A percentile compares a stretch with the other conserved stretches of the same genome.
These are phyloP conservation scores for Aspergillus nomiae DNA, from an alignment of 2,329 filamentous ascomycete species.

Conservation along the genomic window DNA sequence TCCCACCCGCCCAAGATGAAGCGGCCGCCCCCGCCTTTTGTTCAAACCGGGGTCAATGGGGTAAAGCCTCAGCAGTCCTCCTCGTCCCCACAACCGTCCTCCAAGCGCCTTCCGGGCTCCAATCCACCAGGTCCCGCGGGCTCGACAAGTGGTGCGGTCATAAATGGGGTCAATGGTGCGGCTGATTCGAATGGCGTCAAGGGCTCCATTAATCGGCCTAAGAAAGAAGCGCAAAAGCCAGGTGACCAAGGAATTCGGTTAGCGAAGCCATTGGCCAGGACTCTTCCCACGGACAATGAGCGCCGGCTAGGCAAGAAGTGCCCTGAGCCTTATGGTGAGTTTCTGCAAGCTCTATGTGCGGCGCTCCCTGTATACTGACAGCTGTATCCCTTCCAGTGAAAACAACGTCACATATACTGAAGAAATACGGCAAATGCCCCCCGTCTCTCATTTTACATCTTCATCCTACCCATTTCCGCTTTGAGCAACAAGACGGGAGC, in stretches of 20 bases:
- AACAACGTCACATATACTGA: conserved; percentile 76
- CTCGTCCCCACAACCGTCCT: conserved; percentile 56
- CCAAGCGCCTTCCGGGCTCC: conserved; percentile 56
- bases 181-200: conserved; percentile 27
- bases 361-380: conserved; percentile 19
- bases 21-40: conserved; percentile 65
- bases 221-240: conserved; percentile 56
- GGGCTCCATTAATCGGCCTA: conserved; percentile 52
- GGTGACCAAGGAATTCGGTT: conserved; percentile 35
- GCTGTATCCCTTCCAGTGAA: conserved; percentile 58
- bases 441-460: conserved; percentile 88
- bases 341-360: conserved; percentile 10
- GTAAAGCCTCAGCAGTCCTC: conserved; percentile 60
- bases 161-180: conserved; percentile 45
- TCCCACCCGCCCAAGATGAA: conserved; percentile 63
- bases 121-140: conserved; percentile 56
- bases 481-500: conserved; percentile 91
- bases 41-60: conserved; percentile 64
- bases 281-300: conserved; percentile 31
- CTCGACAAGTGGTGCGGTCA: conserved; percentile 41
- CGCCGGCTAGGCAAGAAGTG: conserved; percentile 40
- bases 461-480: conserved; percentile 81
- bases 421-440: conserved; percentile 70
- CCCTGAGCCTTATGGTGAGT: conserved; percentile 50
- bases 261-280: conserved; percentile 39